Percentiles rank a stretch among this genome's conserved stretches.
Evolutionary conservation across 805 yeast genomes (phyloP).

Genomic region (Saccharomyces jurei): DNA sequence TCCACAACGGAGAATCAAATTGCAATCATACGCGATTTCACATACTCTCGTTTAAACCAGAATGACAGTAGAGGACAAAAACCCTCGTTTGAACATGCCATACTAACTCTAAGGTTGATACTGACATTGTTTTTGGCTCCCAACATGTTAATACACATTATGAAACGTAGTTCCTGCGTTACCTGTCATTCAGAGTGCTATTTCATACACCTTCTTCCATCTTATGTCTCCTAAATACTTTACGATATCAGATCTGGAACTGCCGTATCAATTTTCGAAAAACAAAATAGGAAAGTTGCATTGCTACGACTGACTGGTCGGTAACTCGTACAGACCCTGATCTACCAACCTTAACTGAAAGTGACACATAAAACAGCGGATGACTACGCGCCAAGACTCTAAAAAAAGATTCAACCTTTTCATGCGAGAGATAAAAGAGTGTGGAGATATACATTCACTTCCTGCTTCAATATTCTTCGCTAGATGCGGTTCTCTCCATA

Average conservation of each 20-base stretch:
- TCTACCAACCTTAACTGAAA: not conserved
- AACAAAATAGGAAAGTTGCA: not conserved
- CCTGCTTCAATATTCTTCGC: too few relatives aligned
- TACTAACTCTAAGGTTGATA: not conserved
- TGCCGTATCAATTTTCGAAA: not conserved
- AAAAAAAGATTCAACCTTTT: too few relatives aligned
- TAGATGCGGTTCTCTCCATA: too few relatives aligned
- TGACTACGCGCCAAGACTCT: not conserved
- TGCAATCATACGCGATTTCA: not conserved
- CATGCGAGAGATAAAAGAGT: too few relatives aligned
- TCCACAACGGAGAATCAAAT: not conserved
- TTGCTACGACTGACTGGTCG: not conserved
- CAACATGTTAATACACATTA: not conserved
- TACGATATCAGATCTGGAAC: not conserved
- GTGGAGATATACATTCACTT: too few relatives aligned
- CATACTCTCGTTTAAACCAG: not conserved
- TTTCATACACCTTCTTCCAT: too few relatives aligned
- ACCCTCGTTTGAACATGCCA: not conserved
- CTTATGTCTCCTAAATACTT: not conserved
- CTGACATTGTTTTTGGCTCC: not conserved
- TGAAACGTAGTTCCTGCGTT: too few relatives aligned
- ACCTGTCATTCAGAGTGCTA: not conserved
- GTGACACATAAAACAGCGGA: too few relatives aligned
- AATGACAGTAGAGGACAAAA: not conserved
- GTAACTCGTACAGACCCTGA: not conserved